Percentiles rank a stretch among this genome's conserved stretches.
phyloP scores from a whole-genome alignment of 2,329 filamentous ascomycete species.

The Aspergillus arachidicola region DNA sequence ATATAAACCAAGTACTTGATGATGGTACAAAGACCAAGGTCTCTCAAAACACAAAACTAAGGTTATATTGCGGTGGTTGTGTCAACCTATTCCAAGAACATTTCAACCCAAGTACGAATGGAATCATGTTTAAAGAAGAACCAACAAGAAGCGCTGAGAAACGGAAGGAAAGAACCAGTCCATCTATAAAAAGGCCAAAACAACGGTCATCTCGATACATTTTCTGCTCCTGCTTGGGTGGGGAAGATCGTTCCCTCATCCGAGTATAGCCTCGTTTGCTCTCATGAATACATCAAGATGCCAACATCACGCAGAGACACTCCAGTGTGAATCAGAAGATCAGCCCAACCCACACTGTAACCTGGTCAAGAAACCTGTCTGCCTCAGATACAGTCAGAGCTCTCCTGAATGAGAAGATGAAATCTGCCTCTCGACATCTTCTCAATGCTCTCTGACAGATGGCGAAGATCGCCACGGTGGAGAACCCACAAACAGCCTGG shows the following conservation, averaged over 20 bases:
- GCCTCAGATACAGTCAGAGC: not conserved
- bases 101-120: not conserved
- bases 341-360: not conserved
- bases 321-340: not conserved
- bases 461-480: not conserved
- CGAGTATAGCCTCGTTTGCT: not conserved
- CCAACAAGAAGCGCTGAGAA: not conserved
- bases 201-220: not conserved
- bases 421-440: not conserved
- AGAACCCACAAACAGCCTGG: not conserved
- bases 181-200: not conserved
- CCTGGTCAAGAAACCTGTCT: not conserved
- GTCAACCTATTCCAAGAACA: not conserved
- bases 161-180: not conserved
- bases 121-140: fast-evolving
- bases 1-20: too few species aligned
- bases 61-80: not conserved
- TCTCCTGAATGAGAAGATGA: not conserved
- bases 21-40: not conserved
- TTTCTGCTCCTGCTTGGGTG: not conserved
- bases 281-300: not conserved
- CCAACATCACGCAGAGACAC: not conserved
- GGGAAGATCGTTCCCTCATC: not conserved
- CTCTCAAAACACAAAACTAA: not conserved
- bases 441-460: not conserved